Conservation (phyloP, 768 basidiomycete genomes). For the Tricholoma sp. region DNA sequence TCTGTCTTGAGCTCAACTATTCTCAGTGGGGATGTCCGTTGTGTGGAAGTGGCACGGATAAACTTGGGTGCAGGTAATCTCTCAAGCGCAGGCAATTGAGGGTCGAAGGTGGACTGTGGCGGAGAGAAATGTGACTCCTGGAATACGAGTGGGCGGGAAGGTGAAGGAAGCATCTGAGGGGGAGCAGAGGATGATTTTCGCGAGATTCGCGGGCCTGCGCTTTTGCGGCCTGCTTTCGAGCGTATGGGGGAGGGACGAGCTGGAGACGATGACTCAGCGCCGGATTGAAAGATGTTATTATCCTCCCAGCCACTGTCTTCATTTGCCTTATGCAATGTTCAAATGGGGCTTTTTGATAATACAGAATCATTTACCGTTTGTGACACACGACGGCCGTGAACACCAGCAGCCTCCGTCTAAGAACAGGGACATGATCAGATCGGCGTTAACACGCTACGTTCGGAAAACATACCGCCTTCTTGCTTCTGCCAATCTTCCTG, state of each 20-base stretch:
- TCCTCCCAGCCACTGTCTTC: constrained; percentile 89
- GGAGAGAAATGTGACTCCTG: constrained; percentile 32
- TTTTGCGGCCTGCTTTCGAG: constrained; percentile 38
- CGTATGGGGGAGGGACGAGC: constrained; percentile 53
- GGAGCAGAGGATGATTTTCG: constrained; percentile 73
- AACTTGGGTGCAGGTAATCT: constrained; percentile 14
- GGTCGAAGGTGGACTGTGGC: constrained; percentile 52
- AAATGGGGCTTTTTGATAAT: neutral
- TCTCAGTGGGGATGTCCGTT: constrained; percentile 4
- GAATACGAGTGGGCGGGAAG: constrained; percentile 27
- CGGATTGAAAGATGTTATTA: constrained; percentile 86
- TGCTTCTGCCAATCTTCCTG: constrained; percentile 56
- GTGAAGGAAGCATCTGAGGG: constrained; percentile 47
- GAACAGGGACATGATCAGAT: neutral
- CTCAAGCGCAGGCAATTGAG: constrained; percentile 37
- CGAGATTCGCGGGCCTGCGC: constrained; percentile 39
- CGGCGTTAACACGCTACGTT: neutral
- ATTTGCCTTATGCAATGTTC: constrained; percentile 14
- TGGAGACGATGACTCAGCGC: constrained; percentile 85
- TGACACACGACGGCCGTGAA: constrained; percentile 53
- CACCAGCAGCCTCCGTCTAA: constrained; percentile 44
- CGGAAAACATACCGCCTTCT: constrained; percentile 46
- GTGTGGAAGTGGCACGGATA: neutral
- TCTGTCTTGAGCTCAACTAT: constrained; percentile 15
- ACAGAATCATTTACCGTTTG: constrained; percentile 29